Percentiles rank a stretch among this genome's conserved stretches.
Evolutionary conservation across 441 rosid species (phyloP).

Genomic region (Pelargonium myrrhifolium): DNA sequence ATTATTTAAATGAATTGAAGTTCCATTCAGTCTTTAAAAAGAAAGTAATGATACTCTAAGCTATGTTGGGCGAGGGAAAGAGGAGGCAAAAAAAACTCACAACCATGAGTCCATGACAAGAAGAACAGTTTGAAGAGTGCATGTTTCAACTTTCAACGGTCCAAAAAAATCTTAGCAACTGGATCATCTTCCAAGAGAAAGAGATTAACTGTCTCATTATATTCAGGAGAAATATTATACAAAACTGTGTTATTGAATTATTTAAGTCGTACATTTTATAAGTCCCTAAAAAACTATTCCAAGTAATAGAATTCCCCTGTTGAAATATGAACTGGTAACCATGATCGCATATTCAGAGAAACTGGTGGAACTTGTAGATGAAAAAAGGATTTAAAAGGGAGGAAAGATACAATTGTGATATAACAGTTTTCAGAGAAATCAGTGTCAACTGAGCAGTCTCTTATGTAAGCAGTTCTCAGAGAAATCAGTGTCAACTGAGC

Average conservation of each 20-base stretch:
- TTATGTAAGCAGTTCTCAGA: neutral
- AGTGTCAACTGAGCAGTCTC: no score
- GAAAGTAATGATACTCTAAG: constrained; percentile 15
- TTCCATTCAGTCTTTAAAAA: no score
- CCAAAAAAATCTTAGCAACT: constrained; percentile 60
- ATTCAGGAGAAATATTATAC: neutral
- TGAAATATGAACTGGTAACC: neutral
- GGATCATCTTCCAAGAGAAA: constrained; percentile 57
- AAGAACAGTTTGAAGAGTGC: constrained; percentile 44
- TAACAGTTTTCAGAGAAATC: neutral
- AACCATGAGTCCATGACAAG: constrained; percentile 67
- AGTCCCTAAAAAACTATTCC: neutral
- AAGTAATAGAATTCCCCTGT: neutral
- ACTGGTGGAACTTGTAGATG: neutral
- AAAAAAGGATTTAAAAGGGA: neutral
- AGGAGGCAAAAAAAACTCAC: constrained; percentile 33
- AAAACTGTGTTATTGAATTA: neutral
- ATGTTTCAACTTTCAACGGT: constrained; percentile 40
- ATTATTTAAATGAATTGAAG: neutral
- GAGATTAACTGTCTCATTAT: constrained; percentile 11
- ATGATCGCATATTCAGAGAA: neutral
- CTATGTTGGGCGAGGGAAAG: no score
- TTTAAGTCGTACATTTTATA: neutral
- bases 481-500: no score
- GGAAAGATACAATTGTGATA: neutral